Evolutionary conservation across 2,329 filamentous ascomycete genomes (phyloP).

Genomic region (Hypoxylon sp.): DNA sequence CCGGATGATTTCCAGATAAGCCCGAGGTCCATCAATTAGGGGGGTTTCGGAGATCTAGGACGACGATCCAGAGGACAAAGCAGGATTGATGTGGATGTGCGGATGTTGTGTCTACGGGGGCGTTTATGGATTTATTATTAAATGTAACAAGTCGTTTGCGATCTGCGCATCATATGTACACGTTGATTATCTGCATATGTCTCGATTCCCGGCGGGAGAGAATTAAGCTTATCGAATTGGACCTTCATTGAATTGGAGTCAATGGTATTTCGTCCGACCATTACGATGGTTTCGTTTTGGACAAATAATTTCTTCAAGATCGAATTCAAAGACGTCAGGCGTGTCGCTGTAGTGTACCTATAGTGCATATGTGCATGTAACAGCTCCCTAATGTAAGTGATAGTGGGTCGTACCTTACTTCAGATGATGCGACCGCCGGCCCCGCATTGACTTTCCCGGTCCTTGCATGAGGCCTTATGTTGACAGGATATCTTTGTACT

Average conservation of each 20-base stretch:
- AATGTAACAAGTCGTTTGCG: conserved; percentile 33
- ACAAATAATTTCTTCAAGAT: conserved; percentile 4
- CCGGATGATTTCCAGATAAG: conserved; percentile 34
- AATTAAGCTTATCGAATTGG: not conserved
- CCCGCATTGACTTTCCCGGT: conserved; percentile 20
- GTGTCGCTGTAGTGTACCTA: not conserved
- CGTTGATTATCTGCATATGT: conserved; percentile 21
- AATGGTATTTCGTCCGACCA: not conserved
- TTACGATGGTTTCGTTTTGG: not conserved
- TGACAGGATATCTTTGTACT: not conserved
- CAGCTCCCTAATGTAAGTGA: conserved; percentile 23
- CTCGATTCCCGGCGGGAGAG: conserved; percentile 1
- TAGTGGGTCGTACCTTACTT: conserved; percentile 16
- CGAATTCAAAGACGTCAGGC: conserved; percentile 2
- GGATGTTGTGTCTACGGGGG: conserved; percentile 20
- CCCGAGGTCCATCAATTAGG: conserved; percentile 8
- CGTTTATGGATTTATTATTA: conserved; percentile 35
- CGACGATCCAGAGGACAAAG: conserved; percentile 16
- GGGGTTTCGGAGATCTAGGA: conserved; percentile 23
- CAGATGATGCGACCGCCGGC: conserved; percentile 20
- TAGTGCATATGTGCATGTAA: conserved; percentile 9
- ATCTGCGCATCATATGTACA: conserved; percentile 29
- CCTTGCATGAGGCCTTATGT: not conserved
- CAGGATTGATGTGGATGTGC: conserved; percentile 10
- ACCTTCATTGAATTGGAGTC: not conserved